These are phyloP conservation scores for Solanum tarijense DNA, from an alignment of 257 asterid genomes.

Conservation along the genomic window DNA sequence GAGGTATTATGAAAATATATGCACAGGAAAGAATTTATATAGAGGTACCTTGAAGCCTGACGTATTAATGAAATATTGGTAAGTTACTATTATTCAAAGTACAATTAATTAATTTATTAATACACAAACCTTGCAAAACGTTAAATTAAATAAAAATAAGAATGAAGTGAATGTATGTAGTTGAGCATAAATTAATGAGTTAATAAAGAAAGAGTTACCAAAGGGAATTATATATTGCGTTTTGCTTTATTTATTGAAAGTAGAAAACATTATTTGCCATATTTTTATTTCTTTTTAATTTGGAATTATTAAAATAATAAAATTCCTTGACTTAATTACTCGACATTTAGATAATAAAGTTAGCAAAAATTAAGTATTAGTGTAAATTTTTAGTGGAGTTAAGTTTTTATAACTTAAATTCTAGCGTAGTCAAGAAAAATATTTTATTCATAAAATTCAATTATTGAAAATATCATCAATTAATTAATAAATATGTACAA, in stretches of 20 bases:
- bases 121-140: not conserved
- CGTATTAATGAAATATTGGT: not conserved
- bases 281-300: too few relatives aligned
- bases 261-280: not conserved
- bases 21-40: not conserved
- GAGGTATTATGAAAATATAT: not conserved
- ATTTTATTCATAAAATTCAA: not conserved
- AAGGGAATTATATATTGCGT: not conserved
- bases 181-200: not conserved
- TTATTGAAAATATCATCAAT: too few relatives aligned
- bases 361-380: not conserved
- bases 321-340: too few relatives aligned
- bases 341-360: not conserved
- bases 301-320: too few relatives aligned
- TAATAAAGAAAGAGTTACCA: too few relatives aligned
- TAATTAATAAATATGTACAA: too few relatives aligned
- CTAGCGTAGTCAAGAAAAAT: not conserved
- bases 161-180: not conserved
- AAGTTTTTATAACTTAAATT: too few relatives aligned
- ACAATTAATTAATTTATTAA: not conserved
- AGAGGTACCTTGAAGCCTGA: not conserved
- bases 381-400: not conserved
- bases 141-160: too few relatives aligned
- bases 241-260: too few relatives aligned
- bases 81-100: not conserved